Evolutionary conservation across 2,329 filamentous ascomycete genomes (phyloP), one percentile per base, ranked within the genome.

Genomic region (Alternaria arbusti): DNA sequence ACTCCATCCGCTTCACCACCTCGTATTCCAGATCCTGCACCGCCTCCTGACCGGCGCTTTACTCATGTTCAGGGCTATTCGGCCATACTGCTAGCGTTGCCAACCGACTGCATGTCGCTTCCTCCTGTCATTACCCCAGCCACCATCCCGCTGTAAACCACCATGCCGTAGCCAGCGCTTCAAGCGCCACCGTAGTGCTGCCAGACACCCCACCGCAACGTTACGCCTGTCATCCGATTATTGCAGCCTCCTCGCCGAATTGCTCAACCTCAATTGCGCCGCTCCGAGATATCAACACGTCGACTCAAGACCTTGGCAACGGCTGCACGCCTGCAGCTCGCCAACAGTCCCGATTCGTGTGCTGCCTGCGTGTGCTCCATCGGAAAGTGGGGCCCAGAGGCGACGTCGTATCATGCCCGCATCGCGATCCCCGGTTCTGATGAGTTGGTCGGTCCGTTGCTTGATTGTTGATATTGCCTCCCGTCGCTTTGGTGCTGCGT

Each of bases 371-470:
- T 49, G 44, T 23, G 51, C 26, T 51, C 23, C 57, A 30, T 30
- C 54, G 25, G 54, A 30, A 46, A 45, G 56, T 51, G 56, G 56
- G 45, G 46, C 45, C 23, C 40, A 51, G 30, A 51, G 28, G 45
- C 45, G 30, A 43, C 23, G 25, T 51, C 46, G 55, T 57, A 57
- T 12, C 55, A 57, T 47, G 46, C 45, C 30, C 32, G 40, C 46
- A 28, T 50, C 51, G 51, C 60, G 36, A 55, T 51, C 55, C 30
- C 56, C 47, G 30, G 36, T 40, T 51, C 26, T 55, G 40, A 36
- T 57, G 40, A 49, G 25, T 46, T 49, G 51, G 43, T 50, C 43
- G 22, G 57, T 22, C 58, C 61, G 58, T 61, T 30, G 44, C 60
- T 32, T 36, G 13, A 46, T 30, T 22, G 17, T 55, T 49, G 15